phyloP scores from a whole-genome alignment of 805 yeast species.

The Candida multigemmis region DNA sequence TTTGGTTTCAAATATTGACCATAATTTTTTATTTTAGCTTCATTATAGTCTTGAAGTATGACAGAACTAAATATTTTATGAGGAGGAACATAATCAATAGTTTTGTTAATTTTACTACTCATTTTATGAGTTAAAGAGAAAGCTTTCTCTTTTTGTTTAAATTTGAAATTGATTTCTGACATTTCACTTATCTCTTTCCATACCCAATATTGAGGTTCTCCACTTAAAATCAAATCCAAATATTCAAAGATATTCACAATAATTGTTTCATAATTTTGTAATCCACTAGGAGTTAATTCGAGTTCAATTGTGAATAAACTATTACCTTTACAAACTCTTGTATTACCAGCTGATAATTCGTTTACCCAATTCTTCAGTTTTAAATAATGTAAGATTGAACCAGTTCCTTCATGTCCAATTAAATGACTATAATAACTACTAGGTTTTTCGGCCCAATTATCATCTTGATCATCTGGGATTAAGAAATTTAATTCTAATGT shows the following conservation, averaged over 20 bases:
- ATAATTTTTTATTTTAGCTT: constrained; percentile 41
- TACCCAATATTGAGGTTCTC: constrained; percentile 70
- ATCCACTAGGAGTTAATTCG: constrained; percentile 70
- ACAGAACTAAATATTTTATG: constrained; percentile 49
- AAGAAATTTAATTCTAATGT: constrained; percentile 59
- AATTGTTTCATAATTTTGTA: constrained; percentile 53
- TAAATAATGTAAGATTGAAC: constrained; percentile 66
- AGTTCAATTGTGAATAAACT: constrained; percentile 62
- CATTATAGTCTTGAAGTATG: constrained; percentile 51
- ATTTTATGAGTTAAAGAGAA: constrained; percentile 63
- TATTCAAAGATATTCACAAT: constrained; percentile 61
- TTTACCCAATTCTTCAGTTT: constrained; percentile 74
- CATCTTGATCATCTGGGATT: constrained; percentile 64
- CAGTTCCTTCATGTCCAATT: constrained; percentile 88
- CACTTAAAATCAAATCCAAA: constrained; percentile 44
- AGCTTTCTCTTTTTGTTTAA: constrained; percentile 68
- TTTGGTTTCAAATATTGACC: constrained; percentile 41
- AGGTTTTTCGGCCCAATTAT: constrained; percentile 60
- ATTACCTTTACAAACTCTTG: constrained; percentile 56
- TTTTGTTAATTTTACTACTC: constrained; percentile 52
- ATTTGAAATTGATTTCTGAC: constrained; percentile 64
- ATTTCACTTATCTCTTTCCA: constrained; percentile 69
- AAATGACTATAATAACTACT: constrained; percentile 67
- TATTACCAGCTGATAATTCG: constrained; percentile 65
- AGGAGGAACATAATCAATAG: constrained; percentile 44